These are phyloP conservation scores for Colletotrichum sp. DNA, from an alignment of 2,329 filamentous ascomycete genomes.

Conservation along the genomic window DNA sequence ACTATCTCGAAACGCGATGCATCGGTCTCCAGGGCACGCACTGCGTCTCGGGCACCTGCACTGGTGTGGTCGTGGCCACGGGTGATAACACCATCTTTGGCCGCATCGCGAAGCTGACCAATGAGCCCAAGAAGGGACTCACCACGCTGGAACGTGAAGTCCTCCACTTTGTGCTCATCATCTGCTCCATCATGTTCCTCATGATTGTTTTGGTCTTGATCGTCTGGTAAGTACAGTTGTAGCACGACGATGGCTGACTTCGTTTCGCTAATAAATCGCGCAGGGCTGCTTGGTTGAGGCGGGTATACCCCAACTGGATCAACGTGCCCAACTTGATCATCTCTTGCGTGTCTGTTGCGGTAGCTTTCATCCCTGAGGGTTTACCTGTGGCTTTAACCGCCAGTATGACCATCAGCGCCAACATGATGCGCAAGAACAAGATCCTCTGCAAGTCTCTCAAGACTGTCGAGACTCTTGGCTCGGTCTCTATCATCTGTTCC, in stretches of 20 bases:
- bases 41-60: conserved; percentile 71
- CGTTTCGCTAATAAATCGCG: not conserved
- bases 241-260: conserved; percentile 26
- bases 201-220: conserved; percentile 70
- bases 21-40: conserved; percentile 83
- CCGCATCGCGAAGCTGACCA: conserved; percentile 75
- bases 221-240: conserved; percentile 61
- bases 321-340: conserved; percentile 75
- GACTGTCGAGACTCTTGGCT: conserved; percentile 77
- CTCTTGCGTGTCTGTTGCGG: conserved; percentile 72
- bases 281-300: conserved; percentile 73
- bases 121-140: conserved; percentile 68
- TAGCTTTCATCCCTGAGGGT: conserved; percentile 79
- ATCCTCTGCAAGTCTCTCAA: conserved; percentile 82
- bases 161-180: conserved; percentile 73
- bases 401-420: conserved; percentile 77
- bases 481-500: conserved; percentile 76
- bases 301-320: conserved; percentile 72
- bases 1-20: conserved; percentile 78
- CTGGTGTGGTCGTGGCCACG: conserved; percentile 73
- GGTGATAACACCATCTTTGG: conserved; percentile 79
- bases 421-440: conserved; percentile 77
- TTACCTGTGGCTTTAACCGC: conserved; percentile 73
- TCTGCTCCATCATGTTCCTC: conserved; percentile 68
- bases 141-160: conserved; percentile 77